Percentiles rank a stretch among this genome's conserved stretches.
phyloP scores from a whole-genome alignment of 495 filamentous ascomycete species.

The Paragyromitra xinjiangensis region DNA sequence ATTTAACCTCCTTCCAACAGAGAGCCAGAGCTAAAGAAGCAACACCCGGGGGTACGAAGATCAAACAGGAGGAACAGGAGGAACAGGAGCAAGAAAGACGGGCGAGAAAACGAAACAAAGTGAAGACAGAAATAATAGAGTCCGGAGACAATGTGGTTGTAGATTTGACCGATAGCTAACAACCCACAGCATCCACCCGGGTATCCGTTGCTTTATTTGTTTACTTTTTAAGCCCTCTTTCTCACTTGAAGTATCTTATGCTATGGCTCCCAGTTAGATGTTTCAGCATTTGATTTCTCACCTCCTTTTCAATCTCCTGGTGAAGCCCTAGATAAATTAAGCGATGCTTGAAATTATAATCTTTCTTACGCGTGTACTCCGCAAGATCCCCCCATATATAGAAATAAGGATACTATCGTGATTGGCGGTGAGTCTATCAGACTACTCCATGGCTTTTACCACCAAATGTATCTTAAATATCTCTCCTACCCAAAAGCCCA shows the following conservation, averaged over 20 bases:
- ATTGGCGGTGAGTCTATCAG: no score
- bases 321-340: no score
- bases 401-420: no score
- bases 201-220: neutral
- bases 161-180: conserved; percentile 35
- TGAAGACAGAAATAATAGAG: conserved; percentile 8
- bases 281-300: no score
- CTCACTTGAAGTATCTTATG: no score
- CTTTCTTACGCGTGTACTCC: no score
- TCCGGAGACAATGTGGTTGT: conserved; percentile 7
- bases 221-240: neutral
- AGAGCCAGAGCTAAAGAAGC: neutral
- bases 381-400: no score
- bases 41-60: neutral
- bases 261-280: no score
- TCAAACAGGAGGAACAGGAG: conserved; percentile 3
- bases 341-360: no score
- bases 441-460: neutral
- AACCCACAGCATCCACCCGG: neutral
- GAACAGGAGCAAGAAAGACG: neutral
- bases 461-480: neutral
- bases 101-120: conserved; percentile 31
- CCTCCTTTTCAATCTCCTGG: no score
- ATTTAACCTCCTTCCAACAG: neutral
- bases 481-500: neutral